Base-by-base conservation (phyloP, 495 filamentous ascomycete genomes). In the Xylaria telfairii region DNA sequence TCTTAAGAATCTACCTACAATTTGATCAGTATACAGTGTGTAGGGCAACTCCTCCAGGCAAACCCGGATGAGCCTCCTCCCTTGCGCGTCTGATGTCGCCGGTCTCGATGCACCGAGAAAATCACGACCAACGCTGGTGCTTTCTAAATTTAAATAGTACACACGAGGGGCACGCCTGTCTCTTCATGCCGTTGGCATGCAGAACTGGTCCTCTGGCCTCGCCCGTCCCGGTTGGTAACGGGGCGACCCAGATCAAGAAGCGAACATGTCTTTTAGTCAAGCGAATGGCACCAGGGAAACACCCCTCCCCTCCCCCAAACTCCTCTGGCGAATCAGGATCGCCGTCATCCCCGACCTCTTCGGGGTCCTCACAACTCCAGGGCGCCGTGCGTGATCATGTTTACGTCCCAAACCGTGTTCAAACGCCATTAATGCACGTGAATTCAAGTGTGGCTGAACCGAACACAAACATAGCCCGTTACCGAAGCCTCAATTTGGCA, bases 401-500 rank as follows among this genome's bases (percentile, higher is more conserved):
- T 63, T 49, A 24, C 65, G 39, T 71, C 66, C 71, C 70, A 62
- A 61, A 41, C 70, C 71, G 67, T 75, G 64, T 72, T 67, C 56
- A 74, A 77, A 74, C 72, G 70, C 75, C 76, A 62, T 68, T 39
- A 63, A 74, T 73, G 65, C 64, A 70, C 64, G 32, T 64, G 67
- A 63, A 68, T 73, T 70, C 70, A 67, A 69, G 69, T 72, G 59
- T 67, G 69, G 39, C 47, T 26, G 44, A 41, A 17, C 68, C 62
- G 56, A 64, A 34, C 28, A 56, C 28, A 56, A 69, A 39, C 28
- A 32, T 39, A 66, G 47, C 34, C 68, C 39, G 53, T 39, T 77
- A 92, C 75, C 90, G 81, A 75, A 97, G 81, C 26, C 88, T 88
- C 57, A 84, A 72, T 83, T 96, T 93, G 74, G 90, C 89, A 81